Conservation (phyloP, 352 stramenopile genomes). For the Pythium phragmiticola region DNA sequence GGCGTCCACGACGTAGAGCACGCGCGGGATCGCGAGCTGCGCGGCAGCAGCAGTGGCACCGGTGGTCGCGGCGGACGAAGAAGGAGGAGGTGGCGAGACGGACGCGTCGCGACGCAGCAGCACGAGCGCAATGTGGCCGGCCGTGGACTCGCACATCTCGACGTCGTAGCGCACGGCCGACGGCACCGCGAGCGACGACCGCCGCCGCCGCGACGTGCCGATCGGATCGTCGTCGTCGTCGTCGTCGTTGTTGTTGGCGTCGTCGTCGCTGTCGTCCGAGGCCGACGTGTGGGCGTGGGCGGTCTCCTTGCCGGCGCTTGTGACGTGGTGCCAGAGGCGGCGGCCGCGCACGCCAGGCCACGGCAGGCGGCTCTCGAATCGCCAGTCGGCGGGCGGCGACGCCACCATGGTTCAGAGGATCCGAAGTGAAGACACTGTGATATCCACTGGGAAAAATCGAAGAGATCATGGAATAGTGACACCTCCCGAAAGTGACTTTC, state of each 20-base stretch:
- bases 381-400: constrained; percentile 18
- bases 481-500: constrained; percentile 15
- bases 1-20: constrained; percentile 78
- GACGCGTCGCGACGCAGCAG: constrained; percentile 31
- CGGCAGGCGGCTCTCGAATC: constrained; percentile 35
- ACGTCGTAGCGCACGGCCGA: constrained; percentile 38
- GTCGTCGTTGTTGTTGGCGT: background rate
- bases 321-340: constrained; percentile 31
- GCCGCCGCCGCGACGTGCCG: background rate
- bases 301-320: background rate
- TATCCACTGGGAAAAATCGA: constrained; percentile 1
- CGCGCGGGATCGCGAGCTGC: constrained; percentile 32
- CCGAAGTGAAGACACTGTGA: constrained; percentile 2
- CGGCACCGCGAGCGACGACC: constrained; percentile 3
- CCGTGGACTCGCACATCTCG: constrained; percentile 51
- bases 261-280: background rate
- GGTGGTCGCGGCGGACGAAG: constrained; percentile 1
- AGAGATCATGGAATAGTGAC: constrained; percentile 7
- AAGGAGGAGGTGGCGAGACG: background rate
- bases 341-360: constrained; percentile 53
- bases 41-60: constrained; percentile 5
- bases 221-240: constrained; percentile 1
- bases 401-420: constrained; percentile 13
- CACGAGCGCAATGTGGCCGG: constrained; percentile 60
- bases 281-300: background rate